Evolutionary conservation across 1,284 basidiomycete species (phyloP).

Genomic region (Microbotryum intermedium): DNA sequence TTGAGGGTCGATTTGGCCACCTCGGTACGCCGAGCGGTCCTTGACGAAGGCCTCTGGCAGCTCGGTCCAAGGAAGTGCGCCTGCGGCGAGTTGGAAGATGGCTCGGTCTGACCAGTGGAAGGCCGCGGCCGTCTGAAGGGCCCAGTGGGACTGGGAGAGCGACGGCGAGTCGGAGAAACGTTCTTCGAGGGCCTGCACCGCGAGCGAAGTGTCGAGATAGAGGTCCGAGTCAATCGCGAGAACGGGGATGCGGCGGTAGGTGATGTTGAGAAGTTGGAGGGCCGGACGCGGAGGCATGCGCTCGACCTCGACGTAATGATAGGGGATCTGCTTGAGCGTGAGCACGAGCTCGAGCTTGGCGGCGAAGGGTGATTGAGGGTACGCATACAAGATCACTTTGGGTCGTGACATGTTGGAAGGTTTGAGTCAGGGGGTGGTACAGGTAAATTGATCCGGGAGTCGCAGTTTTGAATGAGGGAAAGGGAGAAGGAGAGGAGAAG

Average conservation of each 20-base stretch:
- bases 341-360: slow-evolving; percentile 7
- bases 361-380: slow-evolving; percentile 8
- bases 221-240: slow-evolving; percentile 14
- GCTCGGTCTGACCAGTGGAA: slow-evolving; percentile 14
- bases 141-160: neutral
- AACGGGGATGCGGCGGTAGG: slow-evolving; percentile 19
- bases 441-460: too few relatives aligned
- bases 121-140: slow-evolving; percentile 2
- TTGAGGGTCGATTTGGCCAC: neutral
- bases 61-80: slow-evolving; percentile 11
- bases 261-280: slow-evolving; percentile 9
- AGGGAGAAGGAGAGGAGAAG: too few relatives aligned
- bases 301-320: slow-evolving; percentile 6
- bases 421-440: neutral
- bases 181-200: slow-evolving; percentile 11
- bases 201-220: slow-evolving; percentile 16
- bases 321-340: slow-evolving; percentile 5
- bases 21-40: slow-evolving; percentile 6
- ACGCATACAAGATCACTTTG: neutral
- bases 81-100: slow-evolving; percentile 3
- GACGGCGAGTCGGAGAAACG: slow-evolving; percentile 7
- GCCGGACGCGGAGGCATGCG: slow-evolving; percentile 19
- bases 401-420: neutral
- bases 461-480: too few relatives aligned
- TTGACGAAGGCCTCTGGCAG: slow-evolving; percentile 16